phyloP scores from a whole-genome alignment of 768 basidiomycete genomes.

The Suillus decipiens region DNA sequence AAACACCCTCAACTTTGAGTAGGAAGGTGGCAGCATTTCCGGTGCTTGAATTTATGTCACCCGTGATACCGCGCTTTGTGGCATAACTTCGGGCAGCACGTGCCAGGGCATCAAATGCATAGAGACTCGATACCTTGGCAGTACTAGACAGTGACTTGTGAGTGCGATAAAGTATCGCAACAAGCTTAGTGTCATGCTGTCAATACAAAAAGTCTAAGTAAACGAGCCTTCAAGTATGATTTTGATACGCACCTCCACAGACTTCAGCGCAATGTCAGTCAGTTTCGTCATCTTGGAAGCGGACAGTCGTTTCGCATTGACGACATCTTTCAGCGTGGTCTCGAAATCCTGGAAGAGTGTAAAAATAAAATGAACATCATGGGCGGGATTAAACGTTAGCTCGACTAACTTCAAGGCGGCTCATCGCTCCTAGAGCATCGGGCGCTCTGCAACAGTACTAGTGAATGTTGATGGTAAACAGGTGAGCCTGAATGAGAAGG shows the following conservation, averaged over 20 bases:
- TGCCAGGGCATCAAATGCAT: conserved; percentile 91
- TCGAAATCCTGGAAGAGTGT: conserved; percentile 69
- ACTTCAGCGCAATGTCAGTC: conserved; percentile 75
- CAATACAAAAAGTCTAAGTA: conserved; percentile 2
- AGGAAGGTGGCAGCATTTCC: conserved; percentile 85
- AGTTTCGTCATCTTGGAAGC: conserved; percentile 81
- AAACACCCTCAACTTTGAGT: conserved; percentile 84
- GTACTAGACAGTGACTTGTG: conserved; percentile 74
- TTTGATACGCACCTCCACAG: conserved; percentile 63
- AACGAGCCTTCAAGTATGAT: background rate
- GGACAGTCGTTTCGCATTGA: conserved; percentile 81
- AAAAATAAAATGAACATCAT: conserved; percentile 15
- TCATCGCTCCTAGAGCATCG: conserved; percentile 37
- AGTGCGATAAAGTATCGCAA: conserved; percentile 85
- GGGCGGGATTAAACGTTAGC: background rate
- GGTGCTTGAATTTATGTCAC: conserved; percentile 53
- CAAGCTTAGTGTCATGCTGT: conserved; percentile 84
- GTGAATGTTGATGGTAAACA: conserved; percentile 6
- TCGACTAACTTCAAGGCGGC: conserved; percentile 41
- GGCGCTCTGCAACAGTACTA: conserved; percentile 14
- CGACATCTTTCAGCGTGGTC: conserved; percentile 74
- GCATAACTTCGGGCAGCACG: conserved; percentile 74
- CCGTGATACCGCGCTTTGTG: conserved; percentile 62
- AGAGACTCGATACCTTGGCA: conserved; percentile 84
- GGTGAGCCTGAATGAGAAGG: conserved; percentile 14